Base-by-base conservation (phyloP, 169 alveolate species). In the Plasmodium vivax region DNA sequence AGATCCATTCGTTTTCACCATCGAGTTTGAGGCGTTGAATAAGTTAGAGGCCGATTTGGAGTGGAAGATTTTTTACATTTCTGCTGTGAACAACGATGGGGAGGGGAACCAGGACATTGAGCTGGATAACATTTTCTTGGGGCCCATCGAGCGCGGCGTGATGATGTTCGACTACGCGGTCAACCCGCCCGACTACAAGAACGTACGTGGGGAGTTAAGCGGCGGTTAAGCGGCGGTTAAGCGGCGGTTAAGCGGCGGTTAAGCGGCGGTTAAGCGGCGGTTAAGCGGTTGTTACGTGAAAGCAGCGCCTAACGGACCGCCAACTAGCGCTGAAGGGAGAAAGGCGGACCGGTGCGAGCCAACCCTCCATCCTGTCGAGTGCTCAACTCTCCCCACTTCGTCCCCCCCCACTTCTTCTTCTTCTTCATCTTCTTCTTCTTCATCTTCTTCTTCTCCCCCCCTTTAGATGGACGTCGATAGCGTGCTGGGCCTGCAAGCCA, bases 401-500 rank as follows among this genome's bases (percentile, higher is more conserved):
- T n/a, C n/a, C n/a, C n/a, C n/a, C n/a, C n/a, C n/a, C n/a, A n/a
- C n/a, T n/a, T n/a, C n/a, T n/a, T n/a, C n/a, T n/a, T 54, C 7
- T 23, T 23, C 27, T 23, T 23, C 27, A 23, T 23, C 68, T n/a
- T 19, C 34, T n/a, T 54, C 7, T 23, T 23, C 27, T 23, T 23
- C 27, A 23, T 23, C 68, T n/a, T 19, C 34, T n/a, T 56, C 43
- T 9, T 9, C 30, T 1, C 47, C 47, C 43, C 30, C 68, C 23
- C 30, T 71, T 58, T 94, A 96, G 98, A 93, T 97, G 97, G 96
- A 95, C 41, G 96, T 96, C 6, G 96, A 93, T 71, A 94, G 98
- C 47, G 96, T 99, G 8, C 97, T 98, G 38, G 99, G 99, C 36
- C 98, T 99, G 95, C 99, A 99, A 87, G 99, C 99, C 51, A 96